These are phyloP conservation scores for Rhizoctonia solani DNA, from an alignment of 1,284 basidiomycete genomes.

Conservation along the genomic window DNA sequence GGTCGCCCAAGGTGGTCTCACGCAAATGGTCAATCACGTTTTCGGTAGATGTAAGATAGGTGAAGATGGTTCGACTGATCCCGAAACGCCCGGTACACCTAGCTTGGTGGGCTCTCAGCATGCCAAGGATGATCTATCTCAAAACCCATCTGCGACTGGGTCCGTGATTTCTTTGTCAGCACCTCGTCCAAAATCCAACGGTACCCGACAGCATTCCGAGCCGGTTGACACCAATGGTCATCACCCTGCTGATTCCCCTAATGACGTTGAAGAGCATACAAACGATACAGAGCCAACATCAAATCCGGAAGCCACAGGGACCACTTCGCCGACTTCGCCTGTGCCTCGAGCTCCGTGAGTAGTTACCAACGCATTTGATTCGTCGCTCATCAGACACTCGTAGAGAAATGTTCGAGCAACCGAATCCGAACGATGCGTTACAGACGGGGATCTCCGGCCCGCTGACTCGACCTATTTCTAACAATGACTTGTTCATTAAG, in stretches of 20 bases:
- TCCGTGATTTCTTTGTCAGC: constrained; percentile 6
- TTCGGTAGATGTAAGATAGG: constrained; percentile 62
- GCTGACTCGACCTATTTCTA: constrained; percentile 48
- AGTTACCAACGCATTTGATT: constrained; percentile 11
- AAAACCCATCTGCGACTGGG: constrained; percentile 10
- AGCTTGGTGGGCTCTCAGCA: constrained; percentile 1
- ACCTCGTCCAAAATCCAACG: not conserved
- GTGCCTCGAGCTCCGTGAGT: not conserved
- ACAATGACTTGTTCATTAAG: constrained; percentile 88
- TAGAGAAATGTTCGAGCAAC: constrained; percentile 43
- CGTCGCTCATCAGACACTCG: not conserved
- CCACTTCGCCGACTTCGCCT: not conserved
- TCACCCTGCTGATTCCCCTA: too few relatives aligned
- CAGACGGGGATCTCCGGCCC: constrained; percentile 19
- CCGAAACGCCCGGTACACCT: not conserved
- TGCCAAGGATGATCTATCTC: not conserved
- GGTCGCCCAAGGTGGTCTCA: constrained; percentile 93
- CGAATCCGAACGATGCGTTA: constrained; percentile 45
- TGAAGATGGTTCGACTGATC: not conserved
- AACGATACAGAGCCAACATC: not conserved
- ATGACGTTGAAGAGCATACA: not conserved
- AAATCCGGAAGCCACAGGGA: not conserved
- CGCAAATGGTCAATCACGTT: constrained; percentile 96
- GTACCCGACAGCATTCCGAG: too few relatives aligned
- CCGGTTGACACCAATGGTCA: too few relatives aligned